Conservation (phyloP, 805 yeast species). For the Saccharomycopsis synnaedendra region DNA sequence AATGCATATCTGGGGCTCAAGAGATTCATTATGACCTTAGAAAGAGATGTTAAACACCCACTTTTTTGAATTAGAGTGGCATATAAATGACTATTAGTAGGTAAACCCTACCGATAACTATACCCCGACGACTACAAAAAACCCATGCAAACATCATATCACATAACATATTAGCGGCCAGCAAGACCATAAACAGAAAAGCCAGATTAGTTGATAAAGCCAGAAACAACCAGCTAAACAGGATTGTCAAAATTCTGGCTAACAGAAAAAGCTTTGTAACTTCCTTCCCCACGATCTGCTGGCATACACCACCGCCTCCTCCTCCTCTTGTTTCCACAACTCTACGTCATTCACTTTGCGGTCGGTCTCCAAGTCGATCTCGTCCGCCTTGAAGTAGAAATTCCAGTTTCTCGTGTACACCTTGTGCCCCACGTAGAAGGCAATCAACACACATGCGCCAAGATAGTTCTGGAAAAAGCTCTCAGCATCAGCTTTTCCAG, state of each 20-base stretch:
- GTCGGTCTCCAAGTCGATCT: conserved; percentile 35
- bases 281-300: conserved; percentile 6
- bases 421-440: conserved; percentile 42
- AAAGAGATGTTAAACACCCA: too few relatives aligned
- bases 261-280: neutral
- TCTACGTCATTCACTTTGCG: conserved; percentile 29
- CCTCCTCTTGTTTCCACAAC: conserved; percentile 21
- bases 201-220: neutral
- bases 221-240: neutral
- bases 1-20: too few relatives aligned
- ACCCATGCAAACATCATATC: too few relatives aligned
- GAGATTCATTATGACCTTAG: too few relatives aligned
- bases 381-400: conserved; percentile 26
- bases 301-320: conserved; percentile 42
- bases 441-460: conserved; percentile 32
- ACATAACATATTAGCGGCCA: too few relatives aligned
- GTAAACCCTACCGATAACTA: too few relatives aligned
- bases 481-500: conserved; percentile 24
- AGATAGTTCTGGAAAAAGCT: conserved; percentile 45
- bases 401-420: conserved; percentile 28
- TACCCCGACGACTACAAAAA: too few relatives aligned
- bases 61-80: too few relatives aligned
- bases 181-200: neutral
- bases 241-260: neutral
- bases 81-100: too few relatives aligned